phyloP scores from a whole-genome alignment of 805 yeast genomes.

The Ogataea trehalophila region DNA sequence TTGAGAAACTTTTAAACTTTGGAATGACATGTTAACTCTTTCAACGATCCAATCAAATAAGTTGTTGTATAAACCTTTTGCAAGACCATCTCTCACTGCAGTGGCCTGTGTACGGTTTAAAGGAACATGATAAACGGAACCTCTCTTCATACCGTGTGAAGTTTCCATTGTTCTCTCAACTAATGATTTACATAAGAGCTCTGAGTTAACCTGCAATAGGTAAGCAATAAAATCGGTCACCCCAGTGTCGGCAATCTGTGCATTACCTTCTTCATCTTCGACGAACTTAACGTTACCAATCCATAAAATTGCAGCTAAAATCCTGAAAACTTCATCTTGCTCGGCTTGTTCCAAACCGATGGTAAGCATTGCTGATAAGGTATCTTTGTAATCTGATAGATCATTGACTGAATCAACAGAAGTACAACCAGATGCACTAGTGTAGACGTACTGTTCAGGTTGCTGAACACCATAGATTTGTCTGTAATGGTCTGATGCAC shows the following conservation, averaged over 20 bases:
- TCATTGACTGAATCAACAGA: conserved; percentile 87
- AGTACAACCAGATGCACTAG: conserved; percentile 81
- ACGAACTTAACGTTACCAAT: conserved; percentile 84
- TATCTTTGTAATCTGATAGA: conserved; percentile 68
- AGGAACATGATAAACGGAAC: conserved; percentile 92
- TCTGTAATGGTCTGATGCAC: conserved; percentile 80
- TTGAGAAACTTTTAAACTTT: conserved; percentile 20
- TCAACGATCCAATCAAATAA: conserved; percentile 95
- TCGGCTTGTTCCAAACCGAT: conserved; percentile 81
- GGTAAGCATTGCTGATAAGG: conserved; percentile 78
- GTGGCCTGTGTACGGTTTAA: conserved; percentile 87
- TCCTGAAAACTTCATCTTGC: conserved; percentile 84
- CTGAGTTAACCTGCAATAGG: conserved; percentile 72
- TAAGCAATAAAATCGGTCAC: conserved; percentile 96
- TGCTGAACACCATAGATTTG: conserved; percentile 84
- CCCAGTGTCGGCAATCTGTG: conserved; percentile 74
- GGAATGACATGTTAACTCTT: conserved; percentile 79
- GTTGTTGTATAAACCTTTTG: conserved; percentile 89
- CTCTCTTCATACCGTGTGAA: conserved; percentile 81
- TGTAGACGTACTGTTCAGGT: conserved; percentile 90
- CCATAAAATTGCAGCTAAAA: conserved; percentile 86
- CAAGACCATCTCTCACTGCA: conserved; percentile 92
- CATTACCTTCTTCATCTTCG: conserved; percentile 84
- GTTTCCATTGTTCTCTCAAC: conserved; percentile 86
- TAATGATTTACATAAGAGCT: conserved; percentile 59